These are phyloP conservation scores for Epichloe glyceriae DNA, from an alignment of 2,329 filamentous ascomycete species.

Conservation along the genomic window DNA sequence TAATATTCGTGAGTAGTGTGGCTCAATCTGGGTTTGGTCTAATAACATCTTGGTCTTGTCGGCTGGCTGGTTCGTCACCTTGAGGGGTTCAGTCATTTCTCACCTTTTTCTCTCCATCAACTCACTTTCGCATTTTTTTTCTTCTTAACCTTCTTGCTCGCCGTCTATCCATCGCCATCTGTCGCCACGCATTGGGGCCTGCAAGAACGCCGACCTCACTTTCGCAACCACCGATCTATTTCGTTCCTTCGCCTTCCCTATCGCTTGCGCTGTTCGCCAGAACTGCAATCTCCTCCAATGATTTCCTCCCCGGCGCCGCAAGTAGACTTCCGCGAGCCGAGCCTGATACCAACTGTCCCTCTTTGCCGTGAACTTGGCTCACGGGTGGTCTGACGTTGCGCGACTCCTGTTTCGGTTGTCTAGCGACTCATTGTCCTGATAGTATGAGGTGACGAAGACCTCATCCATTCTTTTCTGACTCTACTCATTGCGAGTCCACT, in stretches of 20 bases:
- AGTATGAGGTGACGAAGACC: conserved; percentile 21
- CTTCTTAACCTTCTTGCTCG: background rate
- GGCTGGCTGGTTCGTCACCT: conserved; percentile 7
- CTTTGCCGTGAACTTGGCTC: conserved; percentile 16
- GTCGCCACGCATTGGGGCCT: background rate
- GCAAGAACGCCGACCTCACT: background rate
- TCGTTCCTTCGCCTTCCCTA: background rate
- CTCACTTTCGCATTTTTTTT: conserved; percentile 3
- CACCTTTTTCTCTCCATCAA: conserved; percentile 7
- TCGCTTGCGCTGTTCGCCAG: conserved; percentile 7
- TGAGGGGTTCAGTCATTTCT: conserved; percentile 10
- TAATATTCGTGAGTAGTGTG: background rate
- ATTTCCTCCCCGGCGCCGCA: conserved; percentile 21
- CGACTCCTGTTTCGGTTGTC: background rate
- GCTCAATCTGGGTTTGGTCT: background rate
- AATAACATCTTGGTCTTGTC: background rate
- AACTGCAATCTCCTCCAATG: conserved; percentile 20
- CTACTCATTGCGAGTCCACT: background rate
- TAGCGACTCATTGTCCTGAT: conserved; percentile 16
- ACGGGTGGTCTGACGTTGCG: conserved; percentile 21
- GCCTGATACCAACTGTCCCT: conserved; percentile 17
- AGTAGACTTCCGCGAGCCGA: conserved; percentile 24
- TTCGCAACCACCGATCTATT: background rate
- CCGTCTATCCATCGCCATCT: no score
- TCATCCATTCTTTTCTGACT: conserved; percentile 9